Evolutionary conservation across 352 stramenopile species (phyloP).

Genomic region (Globisporangium viniferum): DNA sequence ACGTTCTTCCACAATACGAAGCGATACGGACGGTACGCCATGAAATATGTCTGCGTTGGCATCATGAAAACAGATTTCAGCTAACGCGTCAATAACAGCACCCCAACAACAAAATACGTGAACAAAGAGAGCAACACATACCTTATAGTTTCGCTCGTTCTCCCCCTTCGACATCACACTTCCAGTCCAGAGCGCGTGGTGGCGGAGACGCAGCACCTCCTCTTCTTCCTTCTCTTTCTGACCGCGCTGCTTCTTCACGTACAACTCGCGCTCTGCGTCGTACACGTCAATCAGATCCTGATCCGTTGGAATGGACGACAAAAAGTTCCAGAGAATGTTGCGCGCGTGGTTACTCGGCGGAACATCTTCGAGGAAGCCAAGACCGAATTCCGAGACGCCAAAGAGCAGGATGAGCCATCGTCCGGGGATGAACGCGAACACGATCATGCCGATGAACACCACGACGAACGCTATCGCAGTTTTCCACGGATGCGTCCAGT

Average conservation of each 20-base stretch:
- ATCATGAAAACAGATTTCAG: constrained; percentile 6
- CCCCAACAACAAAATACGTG: not conserved
- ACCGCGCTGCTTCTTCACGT: constrained; percentile 41
- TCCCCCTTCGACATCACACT: constrained; percentile 59
- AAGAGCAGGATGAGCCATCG: constrained; percentile 76
- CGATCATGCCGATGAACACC: constrained; percentile 40
- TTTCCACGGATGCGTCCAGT: constrained; percentile 88
- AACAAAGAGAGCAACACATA: constrained; percentile 14
- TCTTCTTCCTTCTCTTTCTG: constrained; percentile 51
- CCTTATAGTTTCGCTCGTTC: constrained; percentile 66
- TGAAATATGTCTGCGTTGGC: constrained; percentile 39
- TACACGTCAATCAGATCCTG: constrained; percentile 80
- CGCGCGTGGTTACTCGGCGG: constrained; percentile 74
- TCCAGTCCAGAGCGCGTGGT: constrained; percentile 71
- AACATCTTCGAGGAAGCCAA: constrained; percentile 72
- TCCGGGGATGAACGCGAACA: constrained; percentile 67
- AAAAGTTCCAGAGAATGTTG: constrained; percentile 79
- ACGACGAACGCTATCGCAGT: constrained; percentile 57
- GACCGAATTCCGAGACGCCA: constrained; percentile 73
- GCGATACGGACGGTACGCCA: constrained; percentile 65
- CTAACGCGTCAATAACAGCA: constrained; percentile 1
- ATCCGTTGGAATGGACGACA: constrained; percentile 78
- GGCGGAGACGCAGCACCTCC: constrained; percentile 43
- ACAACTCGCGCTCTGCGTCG: constrained; percentile 57
- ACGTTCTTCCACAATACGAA: constrained; percentile 80